Percentiles rank a stretch among this genome's conserved stretches.
Conservation (phyloP, 2,329 filamentous ascomycete species). For the Alternaria incomplexa region DNA sequence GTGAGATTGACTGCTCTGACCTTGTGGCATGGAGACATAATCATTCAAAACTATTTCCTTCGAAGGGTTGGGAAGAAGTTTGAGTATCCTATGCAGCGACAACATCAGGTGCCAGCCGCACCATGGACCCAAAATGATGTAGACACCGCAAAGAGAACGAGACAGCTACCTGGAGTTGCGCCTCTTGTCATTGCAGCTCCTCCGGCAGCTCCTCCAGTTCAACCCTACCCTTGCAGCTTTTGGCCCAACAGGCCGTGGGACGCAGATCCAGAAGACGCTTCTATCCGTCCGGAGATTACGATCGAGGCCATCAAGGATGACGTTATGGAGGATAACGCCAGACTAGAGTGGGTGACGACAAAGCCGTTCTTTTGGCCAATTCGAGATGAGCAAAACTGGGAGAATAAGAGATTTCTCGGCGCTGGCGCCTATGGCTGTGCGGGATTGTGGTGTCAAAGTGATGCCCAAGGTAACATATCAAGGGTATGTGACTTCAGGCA, state of each 20-base stretch:
- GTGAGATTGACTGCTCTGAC: neutral
- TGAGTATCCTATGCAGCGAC: neutral
- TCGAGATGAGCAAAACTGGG: neutral
- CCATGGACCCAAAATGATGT: neutral
- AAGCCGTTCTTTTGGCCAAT: neutral
- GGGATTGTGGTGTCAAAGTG: conserved; percentile 7
- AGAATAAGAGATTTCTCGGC: conserved; percentile 7
- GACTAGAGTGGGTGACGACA: neutral
- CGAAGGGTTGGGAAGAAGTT: neutral
- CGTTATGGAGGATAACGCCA: neutral
- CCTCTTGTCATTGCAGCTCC: neutral
- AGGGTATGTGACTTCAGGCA: conserved; percentile 5
- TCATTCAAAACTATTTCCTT: neutral
- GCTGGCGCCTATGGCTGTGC: neutral
- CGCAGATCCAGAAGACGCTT: neutral
- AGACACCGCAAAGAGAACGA: neutral
- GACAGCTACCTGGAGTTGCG: neutral
- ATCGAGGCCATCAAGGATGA: neutral
- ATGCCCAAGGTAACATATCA: conserved; percentile 6
- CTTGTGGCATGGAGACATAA: neutral
- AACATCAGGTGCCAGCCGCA: neutral
- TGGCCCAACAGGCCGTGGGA: neutral
- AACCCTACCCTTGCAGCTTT: neutral
- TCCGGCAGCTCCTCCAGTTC: neutral
- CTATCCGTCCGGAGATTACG: neutral